Conservation (phyloP, 768 basidiomycete species). For the Amanita phalloides region DNA sequence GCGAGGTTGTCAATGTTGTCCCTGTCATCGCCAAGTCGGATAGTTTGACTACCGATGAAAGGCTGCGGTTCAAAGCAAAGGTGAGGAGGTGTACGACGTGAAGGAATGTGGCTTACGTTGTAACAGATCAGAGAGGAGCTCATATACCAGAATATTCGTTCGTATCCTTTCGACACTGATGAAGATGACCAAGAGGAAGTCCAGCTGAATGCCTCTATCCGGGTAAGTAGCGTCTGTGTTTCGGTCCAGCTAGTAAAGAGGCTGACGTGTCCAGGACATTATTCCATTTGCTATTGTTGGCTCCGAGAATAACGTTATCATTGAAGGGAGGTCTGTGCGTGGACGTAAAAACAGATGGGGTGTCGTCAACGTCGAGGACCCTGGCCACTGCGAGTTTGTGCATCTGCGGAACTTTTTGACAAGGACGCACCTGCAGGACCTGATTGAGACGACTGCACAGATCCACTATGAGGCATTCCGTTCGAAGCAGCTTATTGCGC, state of each 20-base stretch:
- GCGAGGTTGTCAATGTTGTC: slow-evolving; percentile 98
- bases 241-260: not conserved
- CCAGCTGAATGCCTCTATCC: slow-evolving; percentile 79
- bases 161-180: slow-evolving; percentile 96
- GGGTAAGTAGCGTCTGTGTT: slow-evolving; percentile 40
- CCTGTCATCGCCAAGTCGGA: slow-evolving; percentile 99
- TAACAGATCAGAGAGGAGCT: slow-evolving; percentile 86
- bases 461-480: slow-evolving; percentile 99
- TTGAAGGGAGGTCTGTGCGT: slow-evolving; percentile 91
- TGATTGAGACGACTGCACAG: slow-evolving; percentile 98
- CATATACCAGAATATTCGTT: slow-evolving; percentile 80
- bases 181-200: slow-evolving; percentile 92
- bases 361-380: slow-evolving; percentile 95
- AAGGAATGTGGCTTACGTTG: slow-evolving; percentile 7
- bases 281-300: slow-evolving; percentile 97
- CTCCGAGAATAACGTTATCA: slow-evolving; percentile 91
- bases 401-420: slow-evolving; percentile 96
- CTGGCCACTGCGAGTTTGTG: slow-evolving; percentile 95
- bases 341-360: slow-evolving; percentile 98
- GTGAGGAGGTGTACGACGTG: slow-evolving; percentile 24
- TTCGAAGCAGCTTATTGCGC: slow-evolving; percentile 91
- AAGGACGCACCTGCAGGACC: slow-evolving; percentile 92
- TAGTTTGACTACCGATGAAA: slow-evolving; percentile 86
- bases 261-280: slow-evolving; percentile 49
- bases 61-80: slow-evolving; percentile 87